Conservation (phyloP, 805 yeast genomes). For the Metschnikowia baotianmanensis region DNA sequence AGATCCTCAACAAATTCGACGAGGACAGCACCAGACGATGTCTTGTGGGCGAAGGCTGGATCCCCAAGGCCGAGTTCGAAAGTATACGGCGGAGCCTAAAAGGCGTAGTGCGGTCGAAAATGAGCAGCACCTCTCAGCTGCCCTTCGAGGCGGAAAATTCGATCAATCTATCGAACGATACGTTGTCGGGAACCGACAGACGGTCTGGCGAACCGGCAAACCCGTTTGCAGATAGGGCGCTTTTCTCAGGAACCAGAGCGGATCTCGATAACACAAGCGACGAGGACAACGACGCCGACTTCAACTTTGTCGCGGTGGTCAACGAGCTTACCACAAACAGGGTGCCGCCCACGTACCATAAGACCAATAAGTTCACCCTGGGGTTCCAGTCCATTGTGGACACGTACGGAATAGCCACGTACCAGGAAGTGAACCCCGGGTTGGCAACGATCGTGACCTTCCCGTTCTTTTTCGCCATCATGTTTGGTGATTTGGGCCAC, state of each 20-base stretch:
- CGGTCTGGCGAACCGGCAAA: slow-evolving; percentile 5
- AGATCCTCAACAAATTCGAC: slow-evolving; percentile 61
- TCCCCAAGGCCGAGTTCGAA: slow-evolving; percentile 52
- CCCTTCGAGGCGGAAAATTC: slow-evolving; percentile 8
- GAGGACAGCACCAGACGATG: slow-evolving; percentile 66
- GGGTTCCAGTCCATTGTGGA: slow-evolving; percentile 72
- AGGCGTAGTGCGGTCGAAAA: slow-evolving; percentile 39
- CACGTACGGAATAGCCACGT: slow-evolving; percentile 76
- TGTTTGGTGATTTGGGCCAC: slow-evolving; percentile 83
- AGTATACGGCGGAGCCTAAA: slow-evolving; percentile 39
- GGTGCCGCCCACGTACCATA: slow-evolving; percentile 71
- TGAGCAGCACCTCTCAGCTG: slow-evolving; percentile 6
- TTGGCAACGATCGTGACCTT: slow-evolving; percentile 71
- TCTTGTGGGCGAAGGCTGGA: slow-evolving; percentile 74
- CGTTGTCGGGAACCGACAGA: slow-evolving; percentile 16
- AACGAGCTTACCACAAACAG: slow-evolving; percentile 63
- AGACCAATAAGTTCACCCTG: slow-evolving; percentile 63
- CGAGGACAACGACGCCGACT: slow-evolving; percentile 18
- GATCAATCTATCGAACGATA: slow-evolving; percentile 18
- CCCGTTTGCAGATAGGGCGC: slow-evolving; percentile 9
- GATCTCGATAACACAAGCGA: slow-evolving; percentile 26
- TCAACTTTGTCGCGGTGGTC: slow-evolving; percentile 36
- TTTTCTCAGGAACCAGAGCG: slow-evolving; percentile 9
- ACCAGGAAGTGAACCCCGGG: slow-evolving; percentile 74
- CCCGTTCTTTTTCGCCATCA: slow-evolving; percentile 80